Evolutionary conservation across 352 stramenopile genomes (phyloP).

Genomic region (Halophytophthora polymorphica): DNA sequence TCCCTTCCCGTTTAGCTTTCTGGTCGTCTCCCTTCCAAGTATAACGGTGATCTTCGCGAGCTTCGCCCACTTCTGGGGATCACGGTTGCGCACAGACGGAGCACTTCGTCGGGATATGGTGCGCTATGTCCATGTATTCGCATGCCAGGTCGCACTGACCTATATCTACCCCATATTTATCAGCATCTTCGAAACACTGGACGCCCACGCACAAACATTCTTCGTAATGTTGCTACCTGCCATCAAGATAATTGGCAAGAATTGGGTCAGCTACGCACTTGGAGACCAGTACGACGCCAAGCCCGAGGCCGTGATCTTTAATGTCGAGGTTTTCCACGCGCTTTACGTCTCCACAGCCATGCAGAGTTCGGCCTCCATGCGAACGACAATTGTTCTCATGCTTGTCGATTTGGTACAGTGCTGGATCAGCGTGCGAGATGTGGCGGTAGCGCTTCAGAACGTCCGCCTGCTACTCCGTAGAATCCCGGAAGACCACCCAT

Average conservation of each 20-base stretch:
- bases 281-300: constrained; percentile 25
- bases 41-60: no score
- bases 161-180: constrained; percentile 49
- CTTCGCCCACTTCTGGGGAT: no score
- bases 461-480: constrained; percentile 12
- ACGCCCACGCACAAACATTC: constrained; percentile 12
- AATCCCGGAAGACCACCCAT: constrained; percentile 9
- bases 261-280: constrained; percentile 26
- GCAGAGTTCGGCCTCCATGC: constrained; percentile 24
- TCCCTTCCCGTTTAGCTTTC: no score
- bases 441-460: constrained; percentile 9
- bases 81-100: no score
- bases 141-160: constrained; percentile 4
- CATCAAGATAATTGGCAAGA: constrained; percentile 43
- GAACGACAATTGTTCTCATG: constrained; percentile 26
- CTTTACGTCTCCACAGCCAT: constrained; percentile 42
- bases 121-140: no score
- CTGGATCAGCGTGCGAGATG: constrained; percentile 25
- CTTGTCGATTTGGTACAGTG: constrained; percentile 28
- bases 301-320: constrained; percentile 46
- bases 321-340: constrained; percentile 53
- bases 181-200: constrained; percentile 26
- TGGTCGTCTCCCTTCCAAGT: no score
- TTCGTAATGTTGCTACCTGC: constrained; percentile 34
- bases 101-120: no score